Evolutionary conservation across 2,329 filamentous ascomycete species (phyloP), one percentile per base, ranked within the genome.

Genomic region (Cadophora malorum): DNA sequence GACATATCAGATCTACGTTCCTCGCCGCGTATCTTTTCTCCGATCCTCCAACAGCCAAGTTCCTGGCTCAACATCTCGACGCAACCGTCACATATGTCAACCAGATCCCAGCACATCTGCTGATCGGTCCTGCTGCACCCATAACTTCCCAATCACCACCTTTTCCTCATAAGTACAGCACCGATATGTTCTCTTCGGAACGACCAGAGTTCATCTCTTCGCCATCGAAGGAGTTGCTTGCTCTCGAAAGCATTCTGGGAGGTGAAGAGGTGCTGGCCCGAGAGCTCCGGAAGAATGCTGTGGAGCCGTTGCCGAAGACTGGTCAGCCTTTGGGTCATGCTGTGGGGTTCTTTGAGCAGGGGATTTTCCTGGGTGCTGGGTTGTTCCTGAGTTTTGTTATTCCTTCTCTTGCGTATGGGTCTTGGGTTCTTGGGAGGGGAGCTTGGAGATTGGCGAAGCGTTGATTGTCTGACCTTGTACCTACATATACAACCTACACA

Each of bases 21-120:
- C 66, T 72, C 50, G 84, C 84, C 23, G 79, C 82, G 2, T 88
- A 87, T 71, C 79, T 85, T 69, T 90, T 88, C 74, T 82, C 83
- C 10, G 78, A 79, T 25, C 79, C 82, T 0, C 70, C 79, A 1
- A 78, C 83, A 2, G 85, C 83, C 19, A 90, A 90, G 74, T 90
- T 90, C 70, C 79, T 90, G 4, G 80, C 81, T 8, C 85, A 90
- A 70, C 88, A 86, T 75, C 78, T 89, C 45, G 73, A 80, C 9
- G 79, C 85, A 2, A 78, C 83, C 14, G 74, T 83, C 0, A 83
- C 84, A 0, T 85, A 84, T 73, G 78, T 86, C 65, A 90, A 90
- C 74, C 83, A 88, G 63, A 81, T 90, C 7, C 87, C 88, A 0
- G 70, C 79, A 1, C 81, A 85, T 41, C 78, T 90, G 1, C 81